phyloP scores from a whole-genome alignment of 495 filamentous ascomycete species.

The Gamarada debralockiae region DNA sequence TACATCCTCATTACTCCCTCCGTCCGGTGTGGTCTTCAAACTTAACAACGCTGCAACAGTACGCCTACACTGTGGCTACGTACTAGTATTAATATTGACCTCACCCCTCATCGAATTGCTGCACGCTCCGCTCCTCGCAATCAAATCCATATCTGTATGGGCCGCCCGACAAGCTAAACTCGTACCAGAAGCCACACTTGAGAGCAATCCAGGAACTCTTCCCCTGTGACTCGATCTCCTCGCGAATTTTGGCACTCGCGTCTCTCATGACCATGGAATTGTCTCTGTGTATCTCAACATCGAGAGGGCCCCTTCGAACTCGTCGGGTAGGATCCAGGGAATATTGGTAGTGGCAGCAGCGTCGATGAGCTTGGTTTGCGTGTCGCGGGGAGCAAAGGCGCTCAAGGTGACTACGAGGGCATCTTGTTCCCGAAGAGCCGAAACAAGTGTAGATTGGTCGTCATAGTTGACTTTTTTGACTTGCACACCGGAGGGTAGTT shows the following conservation, averaged over 20 bases:
- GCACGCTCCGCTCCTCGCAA: conserved; percentile 27
- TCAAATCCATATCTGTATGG: conserved; percentile 32
- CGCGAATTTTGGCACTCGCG: background rate
- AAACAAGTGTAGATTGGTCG: conserved; percentile 45
- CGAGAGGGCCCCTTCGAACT: conserved; percentile 39
- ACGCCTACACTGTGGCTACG: conserved; percentile 41
- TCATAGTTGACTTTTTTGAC: conserved; percentile 50
- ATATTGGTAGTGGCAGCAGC: conserved; percentile 61
- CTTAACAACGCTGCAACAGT: conserved; percentile 37
- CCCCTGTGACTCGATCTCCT: conserved; percentile 10
- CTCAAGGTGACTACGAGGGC: conserved; percentile 55
- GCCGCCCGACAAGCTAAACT: conserved; percentile 34
- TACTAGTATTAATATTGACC: conserved; percentile 32
- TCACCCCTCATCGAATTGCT: conserved; percentile 34
- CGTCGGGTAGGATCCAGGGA: conserved; percentile 61
- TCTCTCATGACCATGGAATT: conserved; percentile 35
- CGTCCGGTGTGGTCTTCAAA: conserved; percentile 27
- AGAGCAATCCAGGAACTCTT: conserved; percentile 40
- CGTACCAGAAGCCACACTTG: conserved; percentile 47
- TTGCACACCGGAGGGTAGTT: conserved; percentile 31
- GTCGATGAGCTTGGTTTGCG: conserved; percentile 45
- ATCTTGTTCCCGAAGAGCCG: conserved; percentile 43
- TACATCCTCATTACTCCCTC: conserved; percentile 38
- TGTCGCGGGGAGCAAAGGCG: conserved; percentile 28
- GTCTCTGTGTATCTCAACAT: conserved; percentile 27